A percentile compares a stretch with the other conserved stretches of the same genome.
Evolutionary conservation across 192 early-diverging fungal species (phyloP).

Genomic region (Entomortierella parvispora): DNA sequence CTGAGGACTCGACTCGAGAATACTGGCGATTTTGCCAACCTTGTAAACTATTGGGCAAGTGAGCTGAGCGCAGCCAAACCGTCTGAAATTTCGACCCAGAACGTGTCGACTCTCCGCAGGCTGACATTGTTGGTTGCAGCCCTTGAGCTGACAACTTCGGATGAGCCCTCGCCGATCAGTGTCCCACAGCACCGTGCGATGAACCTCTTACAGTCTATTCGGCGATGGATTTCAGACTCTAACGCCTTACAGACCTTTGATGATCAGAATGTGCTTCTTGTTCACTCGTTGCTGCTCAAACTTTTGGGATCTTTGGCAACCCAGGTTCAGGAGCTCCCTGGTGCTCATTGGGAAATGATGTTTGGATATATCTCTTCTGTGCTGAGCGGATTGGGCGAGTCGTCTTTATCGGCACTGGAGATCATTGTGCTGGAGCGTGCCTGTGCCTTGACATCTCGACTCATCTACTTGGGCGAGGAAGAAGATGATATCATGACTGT

Average conservation of each 20-base stretch:
- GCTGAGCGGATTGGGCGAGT: constrained; percentile 17
- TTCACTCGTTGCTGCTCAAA: constrained; percentile 35
- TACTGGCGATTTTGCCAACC: constrained; percentile 41
- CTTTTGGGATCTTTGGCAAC: constrained; percentile 46
- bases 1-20: constrained; percentile 29
- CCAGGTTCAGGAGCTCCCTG: constrained; percentile 56
- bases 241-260: constrained; percentile 18
- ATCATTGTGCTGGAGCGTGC: constrained; percentile 29
- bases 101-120: constrained; percentile 21
- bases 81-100: constrained; percentile 13
- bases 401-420: neutral
- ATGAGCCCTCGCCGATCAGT: constrained; percentile 5
- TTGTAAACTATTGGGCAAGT: constrained; percentile 47
- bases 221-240: constrained; percentile 45
- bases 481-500: constrained; percentile 41
- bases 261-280: constrained; percentile 12
- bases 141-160: neutral
- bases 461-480: constrained; percentile 40
- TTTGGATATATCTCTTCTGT: constrained; percentile 13
- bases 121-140: constrained; percentile 28
- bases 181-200: constrained; percentile 53
- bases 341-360: constrained; percentile 60
- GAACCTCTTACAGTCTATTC: constrained; percentile 54
- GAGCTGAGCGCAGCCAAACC: constrained; percentile 13
- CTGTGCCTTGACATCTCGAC: constrained; percentile 9